phyloP scores from a whole-genome alignment of 1,284 basidiomycete species.

The Marasmius sp. region DNA sequence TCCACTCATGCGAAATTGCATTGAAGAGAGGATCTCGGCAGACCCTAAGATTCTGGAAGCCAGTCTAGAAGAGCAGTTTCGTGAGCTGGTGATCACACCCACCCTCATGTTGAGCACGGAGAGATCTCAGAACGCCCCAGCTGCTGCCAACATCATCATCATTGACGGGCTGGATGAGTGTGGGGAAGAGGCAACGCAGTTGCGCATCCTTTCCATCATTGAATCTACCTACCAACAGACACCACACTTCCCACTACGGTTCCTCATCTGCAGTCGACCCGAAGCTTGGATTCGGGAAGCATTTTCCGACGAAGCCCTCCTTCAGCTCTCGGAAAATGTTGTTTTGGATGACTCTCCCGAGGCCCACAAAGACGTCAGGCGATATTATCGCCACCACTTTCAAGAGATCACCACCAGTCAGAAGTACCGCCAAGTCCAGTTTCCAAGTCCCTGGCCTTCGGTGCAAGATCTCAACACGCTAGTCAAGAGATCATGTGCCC shows the following conservation, averaged over 20 bases:
- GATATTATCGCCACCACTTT: not conserved
- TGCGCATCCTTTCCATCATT: not conserved
- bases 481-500: conserved; percentile 21
- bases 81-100: not conserved
- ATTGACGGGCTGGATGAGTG: conserved; percentile 8
- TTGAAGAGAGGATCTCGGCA: not conserved
- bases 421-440: not conserved
- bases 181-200: not conserved
- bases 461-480: conserved; percentile 15
- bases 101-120: not conserved
- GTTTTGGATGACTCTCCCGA: too few species aligned
- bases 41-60: not conserved
- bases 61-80: not conserved
- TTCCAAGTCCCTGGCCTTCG: conserved; percentile 17
- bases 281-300: conserved; percentile 22
- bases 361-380: not conserved
- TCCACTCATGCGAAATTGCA: not conserved
- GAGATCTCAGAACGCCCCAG: not conserved
- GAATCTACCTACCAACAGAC: not conserved
- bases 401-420: not conserved
- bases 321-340: too few species aligned
- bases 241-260: conserved; percentile 18
- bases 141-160: not conserved
- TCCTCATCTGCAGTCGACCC: conserved; percentile 25
- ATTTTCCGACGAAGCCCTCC: too few species aligned